Evolutionary conservation across 352 stramenopile genomes (phyloP).

Genomic region (Pythium rhizo-oryzae): DNA sequence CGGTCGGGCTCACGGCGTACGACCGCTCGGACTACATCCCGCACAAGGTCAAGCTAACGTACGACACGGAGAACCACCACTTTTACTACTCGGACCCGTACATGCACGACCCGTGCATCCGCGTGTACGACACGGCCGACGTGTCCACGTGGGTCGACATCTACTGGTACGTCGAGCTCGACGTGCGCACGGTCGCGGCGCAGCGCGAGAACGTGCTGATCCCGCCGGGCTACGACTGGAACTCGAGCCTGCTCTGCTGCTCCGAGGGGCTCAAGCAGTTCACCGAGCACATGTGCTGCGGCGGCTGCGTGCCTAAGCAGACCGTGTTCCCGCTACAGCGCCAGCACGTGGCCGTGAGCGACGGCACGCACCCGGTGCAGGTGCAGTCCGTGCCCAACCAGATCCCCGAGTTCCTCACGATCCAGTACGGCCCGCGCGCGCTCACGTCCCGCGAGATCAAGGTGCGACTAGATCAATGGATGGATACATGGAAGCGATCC

Average conservation of each 20-base stretch:
- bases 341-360: slow-evolving; percentile 45
- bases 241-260: slow-evolving; percentile 70
- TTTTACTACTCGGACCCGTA: slow-evolving; percentile 81
- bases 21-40: slow-evolving; percentile 72
- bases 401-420: slow-evolving; percentile 63
- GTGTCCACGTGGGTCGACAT: slow-evolving; percentile 75
- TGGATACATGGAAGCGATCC: neutral
- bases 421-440: slow-evolving; percentile 55
- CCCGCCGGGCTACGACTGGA: slow-evolving; percentile 58
- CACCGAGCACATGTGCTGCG: slow-evolving; percentile 78
- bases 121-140: slow-evolving; percentile 68
- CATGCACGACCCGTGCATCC: slow-evolving; percentile 77
- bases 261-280: slow-evolving; percentile 65
- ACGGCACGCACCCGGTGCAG: slow-evolving; percentile 49
- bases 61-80: slow-evolving; percentile 80
- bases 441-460: slow-evolving; percentile 75
- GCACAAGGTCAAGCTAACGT: slow-evolving; percentile 84
- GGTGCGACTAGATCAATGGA: slow-evolving; percentile 32
- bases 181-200: slow-evolving; percentile 41
- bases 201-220: slow-evolving; percentile 55
- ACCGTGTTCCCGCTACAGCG: slow-evolving; percentile 66
- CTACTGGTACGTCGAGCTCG: slow-evolving; percentile 81
- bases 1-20: slow-evolving; percentile 64
- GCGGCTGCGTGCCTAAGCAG: slow-evolving; percentile 61
- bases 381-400: slow-evolving; percentile 55